A percentile compares a stretch with the other conserved stretches of the same genome.
phyloP scores from a whole-genome alignment of 176 grass and related monocot genomes.

The Pontederia crassipes region DNA sequence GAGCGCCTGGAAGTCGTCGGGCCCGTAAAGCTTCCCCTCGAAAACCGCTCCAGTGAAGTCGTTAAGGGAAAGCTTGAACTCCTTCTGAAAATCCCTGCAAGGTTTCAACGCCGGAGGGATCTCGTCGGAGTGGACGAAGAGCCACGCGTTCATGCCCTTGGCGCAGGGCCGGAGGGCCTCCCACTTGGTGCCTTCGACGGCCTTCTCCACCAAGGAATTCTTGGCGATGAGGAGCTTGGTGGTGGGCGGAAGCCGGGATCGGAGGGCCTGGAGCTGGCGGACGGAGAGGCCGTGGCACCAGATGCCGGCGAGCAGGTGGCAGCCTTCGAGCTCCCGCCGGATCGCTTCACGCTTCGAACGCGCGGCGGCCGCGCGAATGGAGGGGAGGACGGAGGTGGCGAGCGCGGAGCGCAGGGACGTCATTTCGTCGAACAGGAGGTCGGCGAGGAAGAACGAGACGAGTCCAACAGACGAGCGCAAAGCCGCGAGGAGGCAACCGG shows the following conservation, averaged over 20 bases:
- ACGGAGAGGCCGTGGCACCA: constrained; percentile 85
- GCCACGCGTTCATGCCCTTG: constrained; percentile 96
- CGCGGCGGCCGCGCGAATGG: constrained; percentile 60
- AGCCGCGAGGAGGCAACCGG: too few relatives aligned
- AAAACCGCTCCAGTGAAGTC: constrained; percentile 89
- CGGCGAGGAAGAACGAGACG: too few relatives aligned
- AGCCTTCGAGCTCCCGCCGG: constrained; percentile 72
- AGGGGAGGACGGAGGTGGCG: constrained; percentile 8
- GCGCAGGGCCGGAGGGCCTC: constrained; percentile 75
- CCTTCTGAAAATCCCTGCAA: constrained; percentile 65
- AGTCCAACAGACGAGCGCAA: too few relatives aligned
- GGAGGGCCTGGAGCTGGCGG: constrained; percentile 75
- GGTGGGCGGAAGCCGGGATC: constrained; percentile 52
- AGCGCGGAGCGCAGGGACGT: constrained; percentile 14
- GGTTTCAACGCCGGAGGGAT: constrained; percentile 70
- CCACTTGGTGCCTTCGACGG: constrained; percentile 77
- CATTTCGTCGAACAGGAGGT: not conserved
- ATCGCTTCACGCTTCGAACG: constrained; percentile 68
- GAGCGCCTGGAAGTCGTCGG: constrained; percentile 74
- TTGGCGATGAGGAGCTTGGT: constrained; percentile 68
- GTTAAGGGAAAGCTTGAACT: constrained; percentile 74
- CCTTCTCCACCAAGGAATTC: constrained; percentile 85
- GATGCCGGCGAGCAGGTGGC: constrained; percentile 78
- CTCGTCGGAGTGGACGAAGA: constrained; percentile 93
- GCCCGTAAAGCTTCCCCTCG: constrained; percentile 76